Conservation (phyloP, 495 filamentous ascomycete genomes). For the Parmelia sp. region DNA sequence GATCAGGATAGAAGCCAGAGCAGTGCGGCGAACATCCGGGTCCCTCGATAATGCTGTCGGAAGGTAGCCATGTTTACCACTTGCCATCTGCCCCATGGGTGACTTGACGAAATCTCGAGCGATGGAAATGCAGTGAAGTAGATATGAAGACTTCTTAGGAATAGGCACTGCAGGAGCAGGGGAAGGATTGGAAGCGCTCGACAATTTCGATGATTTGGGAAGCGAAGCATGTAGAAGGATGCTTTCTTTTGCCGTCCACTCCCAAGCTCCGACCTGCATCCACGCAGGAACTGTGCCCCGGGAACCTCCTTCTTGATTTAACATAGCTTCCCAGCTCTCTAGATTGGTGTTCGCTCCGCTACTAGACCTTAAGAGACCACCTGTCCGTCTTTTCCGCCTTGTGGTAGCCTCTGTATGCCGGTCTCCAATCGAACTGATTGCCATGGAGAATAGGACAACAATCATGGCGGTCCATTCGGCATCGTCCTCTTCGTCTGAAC, state of each 20-base stretch:
- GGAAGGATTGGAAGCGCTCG: constrained; percentile 3
- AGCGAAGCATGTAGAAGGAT: constrained; percentile 28
- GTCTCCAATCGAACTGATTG: constrained; percentile 43
- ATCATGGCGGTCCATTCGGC: constrained; percentile 75
- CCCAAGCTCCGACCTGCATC: constrained; percentile 63
- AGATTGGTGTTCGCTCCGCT: constrained; percentile 50
- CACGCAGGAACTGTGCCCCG: constrained; percentile 54
- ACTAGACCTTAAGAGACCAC: constrained; percentile 51
- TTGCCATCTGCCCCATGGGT: constrained; percentile 42
- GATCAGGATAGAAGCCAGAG: constrained; percentile 63
- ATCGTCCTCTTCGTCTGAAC: constrained; percentile 46
- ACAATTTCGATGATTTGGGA: constrained; percentile 3
- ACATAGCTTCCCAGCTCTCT: constrained; percentile 59
- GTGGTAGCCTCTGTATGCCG: constrained; percentile 30
- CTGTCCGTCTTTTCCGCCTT: constrained; percentile 43
- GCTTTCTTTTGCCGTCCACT: constrained; percentile 58
- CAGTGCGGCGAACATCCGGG: constrained; percentile 48
- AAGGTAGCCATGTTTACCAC: constrained; percentile 52
- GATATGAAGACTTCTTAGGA: constrained; percentile 30
- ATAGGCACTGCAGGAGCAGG: constrained; percentile 12
- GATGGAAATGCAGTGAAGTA: constrained; percentile 40
- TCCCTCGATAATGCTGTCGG: constrained; percentile 53
- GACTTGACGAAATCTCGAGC: constrained; percentile 55
- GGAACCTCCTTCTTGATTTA: constrained; percentile 50
- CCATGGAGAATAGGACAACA: constrained; percentile 61